Evolutionary conservation across 2,329 filamentous ascomycete genomes (phyloP), one percentile per base, ranked within the genome.

Genomic region (Pseudogymnoascus sp.): DNA sequence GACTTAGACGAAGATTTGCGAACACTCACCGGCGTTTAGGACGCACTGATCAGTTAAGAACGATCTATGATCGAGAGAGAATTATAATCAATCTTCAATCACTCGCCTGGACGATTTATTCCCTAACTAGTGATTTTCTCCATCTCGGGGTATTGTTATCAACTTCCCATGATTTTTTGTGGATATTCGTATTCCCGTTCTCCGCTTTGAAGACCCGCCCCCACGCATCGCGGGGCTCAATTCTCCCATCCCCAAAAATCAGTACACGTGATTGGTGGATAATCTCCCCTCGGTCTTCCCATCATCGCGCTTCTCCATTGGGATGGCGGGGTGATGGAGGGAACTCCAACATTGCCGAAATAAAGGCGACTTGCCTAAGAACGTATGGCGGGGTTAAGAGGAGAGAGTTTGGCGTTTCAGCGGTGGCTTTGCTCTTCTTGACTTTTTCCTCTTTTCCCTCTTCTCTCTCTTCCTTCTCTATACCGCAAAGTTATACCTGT

Each of bases 251-350:
- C 12, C 20, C 6, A 28, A 47, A 47, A 47, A 47, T 7, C 3
- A 6, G 20, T 12, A 8, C 41, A 47, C 41, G 22, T 47, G 41
- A 47, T 47, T 47, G 41, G 41, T 47, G 41, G 41, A 47, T 47
- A 47, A 47, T 28, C 22, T 47, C 12, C 7, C 14, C 39, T 47
- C 20, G 41, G 22, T 9, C 12, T 28, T 47, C 41, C 41, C 4
- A 28, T 47, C 41, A 16, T 47, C 14, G 41, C 41, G 12, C 12
- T 47, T 47, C 41, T 47, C 41, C 41, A 47, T 47, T 28, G 41
- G 41, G 41, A 47, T 47, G 41, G 41, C 41, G 41, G 41, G 41
- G 41, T 47, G 41, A 47, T 47, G 41, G 41, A 28, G 41, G 41
- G 22, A 8, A 47, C 18, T 47, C 38, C 41, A 47, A 47, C 22